Percentiles rank a stretch among this genome's conserved stretches.
phyloP scores from a whole-genome alignment of 306 rosid species.

The Cicer arietinum region DNA sequence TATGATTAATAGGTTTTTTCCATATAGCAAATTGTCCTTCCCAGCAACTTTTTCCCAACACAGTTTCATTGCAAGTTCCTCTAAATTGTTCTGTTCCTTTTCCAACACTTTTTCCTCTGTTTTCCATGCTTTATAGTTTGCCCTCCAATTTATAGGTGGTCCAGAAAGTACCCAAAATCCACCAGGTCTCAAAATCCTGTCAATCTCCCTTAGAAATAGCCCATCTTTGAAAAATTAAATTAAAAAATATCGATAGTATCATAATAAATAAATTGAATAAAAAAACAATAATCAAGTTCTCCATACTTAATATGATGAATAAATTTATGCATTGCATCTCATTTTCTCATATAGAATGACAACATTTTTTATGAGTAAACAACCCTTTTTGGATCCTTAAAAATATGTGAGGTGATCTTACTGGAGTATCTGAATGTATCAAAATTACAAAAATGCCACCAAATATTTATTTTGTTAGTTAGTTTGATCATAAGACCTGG shows the following conservation, averaged over 20 bases:
- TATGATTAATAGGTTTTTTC: constrained; percentile 54
- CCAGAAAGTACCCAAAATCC: constrained; percentile 75
- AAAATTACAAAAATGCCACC: too few relatives aligned
- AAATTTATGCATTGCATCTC: too few relatives aligned
- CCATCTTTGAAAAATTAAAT: constrained; percentile 52
- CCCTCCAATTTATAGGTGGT: constrained; percentile 71
- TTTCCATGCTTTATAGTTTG: constrained; percentile 53
- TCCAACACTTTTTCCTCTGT: constrained; percentile 48
- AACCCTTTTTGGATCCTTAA: too few relatives aligned
- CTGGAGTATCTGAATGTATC: too few relatives aligned
- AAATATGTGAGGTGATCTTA: too few relatives aligned
- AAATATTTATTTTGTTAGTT: too few relatives aligned
- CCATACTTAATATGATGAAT: too few relatives aligned
- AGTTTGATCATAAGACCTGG: too few relatives aligned
- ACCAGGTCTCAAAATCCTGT: constrained; percentile 62
- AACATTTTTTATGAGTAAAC: too few relatives aligned
- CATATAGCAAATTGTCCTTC: constrained; percentile 53
- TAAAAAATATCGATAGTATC: constrained; percentile 16
- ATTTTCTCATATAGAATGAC: too few relatives aligned
- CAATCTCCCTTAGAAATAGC: constrained; percentile 58
- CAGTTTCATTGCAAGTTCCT: constrained; percentile 56
- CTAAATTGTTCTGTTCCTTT: constrained; percentile 52
- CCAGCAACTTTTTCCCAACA: constrained; percentile 68
- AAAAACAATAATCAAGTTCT: too few relatives aligned
- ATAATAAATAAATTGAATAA: neutral